Base-by-base conservation (phyloP, 2,329 filamentous ascomycete species). In the Claviceps pusilla region DNA sequence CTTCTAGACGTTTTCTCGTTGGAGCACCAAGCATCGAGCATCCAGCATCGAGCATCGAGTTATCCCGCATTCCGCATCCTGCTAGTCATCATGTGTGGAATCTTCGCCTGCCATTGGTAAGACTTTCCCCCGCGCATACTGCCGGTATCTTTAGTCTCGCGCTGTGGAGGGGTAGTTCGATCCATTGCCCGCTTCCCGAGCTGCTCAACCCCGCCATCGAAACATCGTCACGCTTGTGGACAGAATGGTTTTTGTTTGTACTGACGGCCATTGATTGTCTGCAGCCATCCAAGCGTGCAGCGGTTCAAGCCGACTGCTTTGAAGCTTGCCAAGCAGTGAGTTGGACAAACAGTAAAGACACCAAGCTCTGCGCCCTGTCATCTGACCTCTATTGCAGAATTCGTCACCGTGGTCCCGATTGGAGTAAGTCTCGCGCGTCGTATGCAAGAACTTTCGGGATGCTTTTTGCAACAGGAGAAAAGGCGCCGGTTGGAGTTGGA, bases 241-340 rank as follows among this genome's bases (percentile, higher is more conserved):
- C 48, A 51, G 33, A 46, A 45, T 12, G 16, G 19, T 7, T 54
- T 52, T 19, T 1, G 19, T 19, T 19, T 19, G 19, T 52, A 55
- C 59, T 50, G 49, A 52, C 55, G 57, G 57, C 37, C 39, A 7
- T 49, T 47, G 45, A 51, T 51, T 37, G 35, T 41, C 6, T 61
- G 60, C 60, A 83, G 81, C 75, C 90, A 97, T 69, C 90, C 91
- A 60, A 87, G 96, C 80, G 89, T 96, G 66, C 83, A 87, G 68
- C 90, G 89, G 68, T 97, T 97, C 79, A 96, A 96, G 82, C 86
- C 91, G 52, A 91, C 86, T 59, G 91, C 91, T 66, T 78, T 97
- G 72, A 86, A 86, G 74, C 86, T 97, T 75, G 84, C 89, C 62
- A 96, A 96, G 79, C 86, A 88, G 89, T 95, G 80, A 72, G 87